Conservation (phyloP, 192 early-diverging fungal genomes). For the Coemansia sp. region DNA sequence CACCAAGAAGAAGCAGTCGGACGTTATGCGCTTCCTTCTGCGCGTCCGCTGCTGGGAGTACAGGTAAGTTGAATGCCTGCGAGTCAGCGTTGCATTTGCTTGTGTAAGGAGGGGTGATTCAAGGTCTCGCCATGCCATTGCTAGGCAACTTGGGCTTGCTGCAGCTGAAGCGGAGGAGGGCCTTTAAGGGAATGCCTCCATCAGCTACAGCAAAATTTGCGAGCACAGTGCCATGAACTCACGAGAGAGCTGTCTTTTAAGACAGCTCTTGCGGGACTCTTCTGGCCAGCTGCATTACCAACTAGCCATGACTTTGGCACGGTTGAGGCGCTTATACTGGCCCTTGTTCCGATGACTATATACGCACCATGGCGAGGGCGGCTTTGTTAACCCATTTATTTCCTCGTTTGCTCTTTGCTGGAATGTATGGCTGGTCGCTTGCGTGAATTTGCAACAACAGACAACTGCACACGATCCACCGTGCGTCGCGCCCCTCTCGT, state of each 20-base stretch:
- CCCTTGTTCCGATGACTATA: conserved; percentile 48
- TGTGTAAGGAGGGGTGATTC: conserved; percentile 11
- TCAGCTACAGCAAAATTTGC: conserved; percentile 40
- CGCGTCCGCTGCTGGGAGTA: conserved; percentile 98
- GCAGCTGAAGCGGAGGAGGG: not conserved
- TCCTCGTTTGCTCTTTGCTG: not conserved
- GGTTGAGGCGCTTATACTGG: conserved; percentile 54
- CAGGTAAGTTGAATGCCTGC: conserved; percentile 54
- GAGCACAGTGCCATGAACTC: conserved; percentile 24
- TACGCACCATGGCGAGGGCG: conserved; percentile 25
- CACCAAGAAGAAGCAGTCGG: conserved; percentile 99
- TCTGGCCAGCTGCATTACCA: conserved; percentile 43
- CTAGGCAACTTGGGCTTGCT: conserved; percentile 54
- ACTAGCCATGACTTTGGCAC: conserved; percentile 34
- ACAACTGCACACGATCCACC: conserved; percentile 98
- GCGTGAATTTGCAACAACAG: conserved; percentile 36
- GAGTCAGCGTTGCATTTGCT: not conserved
- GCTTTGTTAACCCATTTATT: conserved; percentile 34
- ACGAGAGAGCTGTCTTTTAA: not conserved
- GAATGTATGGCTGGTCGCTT: not conserved
- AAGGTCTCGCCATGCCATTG: conserved; percentile 42
- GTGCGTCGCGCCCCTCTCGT: conserved; percentile 95
- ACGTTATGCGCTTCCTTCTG: conserved; percentile 98
- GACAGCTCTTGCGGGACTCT: not conserved
- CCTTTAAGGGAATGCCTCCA: not conserved